Percentiles rank a stretch among this genome's conserved stretches.
Evolutionary conservation across 371 early-diverging fungal genomes (phyloP).

Genomic region (Batrachochytrium dendrobatidis): DNA sequence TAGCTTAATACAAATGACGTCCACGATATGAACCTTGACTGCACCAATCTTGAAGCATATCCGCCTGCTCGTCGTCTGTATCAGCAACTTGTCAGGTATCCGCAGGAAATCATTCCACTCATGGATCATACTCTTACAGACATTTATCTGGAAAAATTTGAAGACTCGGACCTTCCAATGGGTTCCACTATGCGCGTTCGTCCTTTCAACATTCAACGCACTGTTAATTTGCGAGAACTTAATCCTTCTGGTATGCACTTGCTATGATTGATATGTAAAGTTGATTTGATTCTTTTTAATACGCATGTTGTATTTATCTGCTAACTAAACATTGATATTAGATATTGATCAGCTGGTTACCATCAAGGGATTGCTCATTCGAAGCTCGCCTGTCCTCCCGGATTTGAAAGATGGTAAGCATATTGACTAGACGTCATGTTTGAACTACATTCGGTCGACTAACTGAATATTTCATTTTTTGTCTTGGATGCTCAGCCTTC

Average conservation of each 20-base stretch:
- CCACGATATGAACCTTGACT: constrained; percentile 80
- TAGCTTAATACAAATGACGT: no score
- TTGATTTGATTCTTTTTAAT: background rate
- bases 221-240: constrained; percentile 89
- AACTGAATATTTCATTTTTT: background rate
- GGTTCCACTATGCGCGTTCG: constrained; percentile 58
- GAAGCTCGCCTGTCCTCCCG: constrained; percentile 90
- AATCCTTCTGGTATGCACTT: constrained; percentile 64
- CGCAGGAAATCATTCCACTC: constrained; percentile 95
- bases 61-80: constrained; percentile 58
- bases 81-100: constrained; percentile 87
- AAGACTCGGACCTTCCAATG: constrained; percentile 43
- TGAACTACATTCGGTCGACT: background rate
- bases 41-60: constrained; percentile 72
- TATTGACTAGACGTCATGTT: background rate
- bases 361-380: constrained; percentile 93
- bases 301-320: background rate
- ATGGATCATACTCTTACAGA: constrained; percentile 89
- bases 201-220: constrained; percentile 77
- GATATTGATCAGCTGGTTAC: constrained; percentile 97
- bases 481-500: constrained; percentile 49
- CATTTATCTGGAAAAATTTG: constrained; percentile 64
- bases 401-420: constrained; percentile 75
- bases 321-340: constrained; percentile 14
- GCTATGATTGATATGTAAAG: background rate